A percentile compares a stretch with the other conserved stretches of the same genome.
phyloP scores from a whole-genome alignment of 495 filamentous ascomycete genomes.

The Penicillium mononematosum region DNA sequence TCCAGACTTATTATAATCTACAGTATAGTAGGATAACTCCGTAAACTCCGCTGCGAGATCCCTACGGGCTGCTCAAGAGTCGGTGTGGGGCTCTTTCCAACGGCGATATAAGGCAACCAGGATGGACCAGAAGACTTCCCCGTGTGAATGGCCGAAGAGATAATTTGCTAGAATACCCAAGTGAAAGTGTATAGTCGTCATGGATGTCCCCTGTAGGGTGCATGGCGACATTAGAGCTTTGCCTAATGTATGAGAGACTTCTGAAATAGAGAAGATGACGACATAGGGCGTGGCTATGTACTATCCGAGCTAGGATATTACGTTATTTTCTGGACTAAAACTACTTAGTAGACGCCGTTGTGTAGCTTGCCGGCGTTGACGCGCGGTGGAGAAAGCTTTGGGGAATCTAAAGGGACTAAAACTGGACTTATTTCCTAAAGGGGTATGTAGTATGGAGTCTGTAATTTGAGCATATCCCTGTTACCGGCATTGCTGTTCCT shows the following conservation, averaged over 20 bases:
- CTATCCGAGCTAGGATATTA: not conserved
- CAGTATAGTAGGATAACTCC: not conserved
- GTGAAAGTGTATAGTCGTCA: not conserved
- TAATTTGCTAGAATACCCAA: not conserved
- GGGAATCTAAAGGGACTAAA: too few relatives aligned
- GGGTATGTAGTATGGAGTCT: not conserved
- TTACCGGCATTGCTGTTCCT: constrained; percentile 11
- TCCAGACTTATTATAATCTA: not conserved
- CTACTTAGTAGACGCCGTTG: constrained; percentile 3
- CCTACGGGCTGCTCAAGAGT: not conserved
- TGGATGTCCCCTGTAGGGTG: constrained; percentile 2
- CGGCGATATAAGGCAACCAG: constrained; percentile 4
- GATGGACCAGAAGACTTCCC: not conserved
- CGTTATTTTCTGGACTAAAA: not conserved
- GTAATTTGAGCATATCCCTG: constrained; percentile 2
- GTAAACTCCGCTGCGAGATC: not conserved
- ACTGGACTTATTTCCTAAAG: not conserved
- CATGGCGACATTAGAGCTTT: not conserved
- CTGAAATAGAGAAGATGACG: constrained; percentile 3
- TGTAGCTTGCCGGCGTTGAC: constrained; percentile 5
- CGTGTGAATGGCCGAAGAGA: not conserved
- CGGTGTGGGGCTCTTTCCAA: constrained; percentile 7
- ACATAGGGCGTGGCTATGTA: not conserved
- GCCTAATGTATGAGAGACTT: not conserved
- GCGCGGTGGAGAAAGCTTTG: constrained; percentile 4